These are phyloP conservation scores for Kwoniella newhampshirensis DNA, from an alignment of 768 basidiomycete genomes.

Conservation along the genomic window DNA sequence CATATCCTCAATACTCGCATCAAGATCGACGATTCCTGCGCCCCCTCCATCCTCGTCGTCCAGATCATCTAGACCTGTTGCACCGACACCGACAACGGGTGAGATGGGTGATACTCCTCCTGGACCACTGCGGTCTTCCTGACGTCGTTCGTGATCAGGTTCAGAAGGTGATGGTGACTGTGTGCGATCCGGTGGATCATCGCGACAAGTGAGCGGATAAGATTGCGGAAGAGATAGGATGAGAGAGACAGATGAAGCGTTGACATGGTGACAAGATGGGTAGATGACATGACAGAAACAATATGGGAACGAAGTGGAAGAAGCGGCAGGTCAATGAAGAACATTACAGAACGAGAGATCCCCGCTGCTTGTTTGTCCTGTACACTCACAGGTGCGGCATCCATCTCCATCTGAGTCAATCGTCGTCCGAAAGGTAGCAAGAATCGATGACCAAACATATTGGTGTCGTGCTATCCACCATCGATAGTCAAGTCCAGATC, in stretches of 20 bases:
- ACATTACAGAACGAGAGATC: too few species aligned
- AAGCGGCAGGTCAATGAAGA: too few species aligned
- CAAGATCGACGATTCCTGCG: constrained; percentile 37
- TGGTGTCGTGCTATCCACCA: constrained; percentile 29
- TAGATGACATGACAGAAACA: too few species aligned
- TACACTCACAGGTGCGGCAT: constrained; percentile 36
- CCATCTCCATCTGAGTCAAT: constrained; percentile 45
- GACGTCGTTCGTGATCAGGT: constrained; percentile 38
- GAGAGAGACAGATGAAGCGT: too few species aligned
- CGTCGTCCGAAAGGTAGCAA: constrained; percentile 39
- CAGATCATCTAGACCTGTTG: constrained; percentile 10
- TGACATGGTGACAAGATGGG: too few species aligned
- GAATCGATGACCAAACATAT: constrained; percentile 46
- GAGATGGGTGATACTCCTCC: constrained; percentile 8
- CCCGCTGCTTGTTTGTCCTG: too few species aligned
- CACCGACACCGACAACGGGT: constrained; percentile 7
- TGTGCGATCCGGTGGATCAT: background rate
- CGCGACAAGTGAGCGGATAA: background rate
- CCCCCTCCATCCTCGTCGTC: constrained; percentile 21
- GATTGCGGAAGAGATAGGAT: too few species aligned
- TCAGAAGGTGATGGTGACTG: constrained; percentile 41
- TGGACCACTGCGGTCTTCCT: constrained; percentile 38
- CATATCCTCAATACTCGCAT: constrained; percentile 41
- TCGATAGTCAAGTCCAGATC: background rate
- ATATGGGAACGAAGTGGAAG: too few species aligned